phyloP scores from a whole-genome alignment of 805 yeast genomes.

The Candida lessepsii region DNA sequence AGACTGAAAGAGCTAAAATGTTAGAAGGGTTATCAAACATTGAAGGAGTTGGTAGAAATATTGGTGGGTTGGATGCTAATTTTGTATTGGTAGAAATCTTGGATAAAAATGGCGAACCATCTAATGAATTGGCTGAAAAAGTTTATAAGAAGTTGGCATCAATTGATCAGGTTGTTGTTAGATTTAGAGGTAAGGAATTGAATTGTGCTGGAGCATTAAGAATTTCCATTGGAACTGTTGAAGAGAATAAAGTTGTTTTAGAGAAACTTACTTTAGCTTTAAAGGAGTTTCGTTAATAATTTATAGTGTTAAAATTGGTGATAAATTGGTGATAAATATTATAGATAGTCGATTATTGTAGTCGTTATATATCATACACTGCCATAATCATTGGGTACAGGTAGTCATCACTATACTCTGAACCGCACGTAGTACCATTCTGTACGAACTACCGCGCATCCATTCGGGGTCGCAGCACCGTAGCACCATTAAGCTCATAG shows the following conservation, averaged over 20 bases:
- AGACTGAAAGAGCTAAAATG: slow-evolving; percentile 54
- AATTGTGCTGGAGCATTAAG: slow-evolving; percentile 89
- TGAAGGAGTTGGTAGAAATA: slow-evolving; percentile 64
- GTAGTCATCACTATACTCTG: no score
- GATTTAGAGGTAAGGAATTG: slow-evolving; percentile 87
- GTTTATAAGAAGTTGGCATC: slow-evolving; percentile 73
- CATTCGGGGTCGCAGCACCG: no score
- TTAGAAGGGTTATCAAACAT: slow-evolving; percentile 53
- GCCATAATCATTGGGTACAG: no score
- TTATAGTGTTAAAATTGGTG: no score
- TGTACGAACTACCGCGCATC: no score
- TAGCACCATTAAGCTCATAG: no score
- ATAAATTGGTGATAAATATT: no score
- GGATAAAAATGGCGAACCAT: slow-evolving; percentile 60
- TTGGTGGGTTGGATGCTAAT: slow-evolving; percentile 87
- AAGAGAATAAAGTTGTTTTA: slow-evolving; percentile 65
- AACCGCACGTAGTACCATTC: no score
- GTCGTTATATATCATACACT: no score
- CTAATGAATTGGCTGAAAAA: slow-evolving; percentile 60
- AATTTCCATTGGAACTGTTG: slow-evolving; percentile 79
- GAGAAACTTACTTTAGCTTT: slow-evolving; percentile 37
- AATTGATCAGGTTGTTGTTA: slow-evolving; percentile 73
- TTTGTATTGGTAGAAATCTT: slow-evolving; percentile 75
- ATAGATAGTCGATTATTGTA: no score
- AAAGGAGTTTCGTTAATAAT: slow-evolving; percentile 1